Percentiles rank a stretch among this genome's conserved stretches.
phyloP scores from a whole-genome alignment of 2,329 filamentous ascomycete species.

The Venturia aucupariae region DNA sequence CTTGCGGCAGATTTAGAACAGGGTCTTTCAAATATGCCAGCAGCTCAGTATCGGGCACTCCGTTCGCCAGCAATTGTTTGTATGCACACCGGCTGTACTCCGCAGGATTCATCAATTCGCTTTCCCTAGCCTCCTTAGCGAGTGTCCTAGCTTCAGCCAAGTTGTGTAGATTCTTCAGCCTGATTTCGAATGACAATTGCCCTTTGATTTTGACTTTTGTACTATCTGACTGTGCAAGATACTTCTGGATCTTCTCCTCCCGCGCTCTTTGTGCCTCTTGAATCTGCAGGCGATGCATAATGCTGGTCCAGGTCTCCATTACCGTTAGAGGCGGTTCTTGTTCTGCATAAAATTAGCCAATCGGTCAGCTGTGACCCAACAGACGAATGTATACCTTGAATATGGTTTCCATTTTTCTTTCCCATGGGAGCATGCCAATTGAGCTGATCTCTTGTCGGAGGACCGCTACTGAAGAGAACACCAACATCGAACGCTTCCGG shows the following conservation, averaged over 20 bases:
- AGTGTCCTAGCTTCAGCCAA: not conserved
- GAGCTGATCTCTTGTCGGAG: conserved; percentile 5
- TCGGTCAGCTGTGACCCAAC: not conserved
- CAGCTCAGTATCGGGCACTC: not conserved
- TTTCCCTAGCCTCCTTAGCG: not conserved
- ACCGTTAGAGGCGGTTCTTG: not conserved
- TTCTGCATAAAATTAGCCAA: not conserved
- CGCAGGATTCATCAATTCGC: not conserved
- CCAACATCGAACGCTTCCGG: conserved; percentile 6
- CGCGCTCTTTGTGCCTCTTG: not conserved
- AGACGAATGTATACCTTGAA: not conserved
- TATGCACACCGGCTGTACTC: conserved; percentile 5
- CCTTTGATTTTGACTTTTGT: not conserved
- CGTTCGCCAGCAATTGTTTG: not conserved
- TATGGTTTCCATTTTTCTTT: not conserved
- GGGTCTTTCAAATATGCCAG: conserved; percentile 8
- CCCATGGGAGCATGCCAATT: conserved; percentile 2
- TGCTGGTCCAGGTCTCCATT: not conserved
- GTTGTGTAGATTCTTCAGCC: not conserved
- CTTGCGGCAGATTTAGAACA: conserved; percentile 7
- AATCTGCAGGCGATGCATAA: not conserved
- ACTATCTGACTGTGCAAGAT: not conserved
- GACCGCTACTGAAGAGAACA: conserved; percentile 8
- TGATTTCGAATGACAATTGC: not conserved
- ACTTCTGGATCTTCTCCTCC: not conserved